Base-by-base conservation (phyloP, 2,329 filamentous ascomycete species). In the Aspergillus luchuensis region DNA sequence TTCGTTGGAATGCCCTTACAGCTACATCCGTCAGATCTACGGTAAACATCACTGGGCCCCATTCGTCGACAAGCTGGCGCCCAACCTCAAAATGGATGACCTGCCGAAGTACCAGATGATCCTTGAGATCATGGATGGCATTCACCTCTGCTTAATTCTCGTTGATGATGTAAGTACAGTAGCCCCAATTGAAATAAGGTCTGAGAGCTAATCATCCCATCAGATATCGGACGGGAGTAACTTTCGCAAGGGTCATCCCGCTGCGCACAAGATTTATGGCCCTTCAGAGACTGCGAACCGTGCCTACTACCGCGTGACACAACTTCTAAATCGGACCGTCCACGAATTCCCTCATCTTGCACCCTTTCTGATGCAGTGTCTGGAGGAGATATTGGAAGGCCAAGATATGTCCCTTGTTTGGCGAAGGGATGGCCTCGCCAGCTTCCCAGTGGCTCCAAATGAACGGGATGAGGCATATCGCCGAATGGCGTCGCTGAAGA, bases 331-430 rank as follows among this genome's bases (percentile, higher is more conserved):
- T 19, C 43, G 58, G 11, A 67, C 64, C 1, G 58, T 61, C 2
- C 47, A 56, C 3, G 33, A 58, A 5, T 67, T 60, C 25, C 67
- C 66, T 0, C 38, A 48, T 1, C 60, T 69, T 23, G 61, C 61
- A 6, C 58, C 57, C 8, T 67, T 61, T 51, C 28, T 69, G 33
- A 61, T 66, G 51, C 62, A 66, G 51, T 58, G 60, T n/a, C 56
- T 69, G 15, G 63, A 67, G 38, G 60, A 68, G 23, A 68, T 69
- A 8, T 59, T 66, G 8, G 57, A 67, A 17, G 67, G 67, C 4
- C 64, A 68, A 47, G 67, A 69, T 43, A 25, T 67, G 5, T 69
- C 67, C 5, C 61, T 69, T 2, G 48, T 69, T 4, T 68, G 64
- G 67, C 64, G 67, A 13, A 30, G 67, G 21, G 66, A 69, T 25